These are phyloP conservation scores for Isoetes taiwanensis DNA, from an alignment of 75 land plant species.

Conservation along the genomic window DNA sequence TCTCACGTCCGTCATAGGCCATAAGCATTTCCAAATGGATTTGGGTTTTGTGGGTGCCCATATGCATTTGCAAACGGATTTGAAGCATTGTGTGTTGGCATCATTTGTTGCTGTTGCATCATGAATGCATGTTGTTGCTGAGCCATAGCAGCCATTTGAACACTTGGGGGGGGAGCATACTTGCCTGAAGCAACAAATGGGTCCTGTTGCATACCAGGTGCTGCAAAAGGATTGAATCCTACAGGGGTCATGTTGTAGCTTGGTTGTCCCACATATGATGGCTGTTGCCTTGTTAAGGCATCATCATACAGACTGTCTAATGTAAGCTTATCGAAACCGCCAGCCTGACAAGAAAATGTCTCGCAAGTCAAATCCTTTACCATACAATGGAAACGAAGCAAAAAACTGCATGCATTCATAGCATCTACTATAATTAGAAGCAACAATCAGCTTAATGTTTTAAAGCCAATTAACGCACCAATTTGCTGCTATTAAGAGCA, in stretches of 20 bases:
- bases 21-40: no score
- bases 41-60: no score
- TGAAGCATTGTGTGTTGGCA: slow-evolving; percentile 19
- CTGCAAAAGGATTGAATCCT: slow-evolving; percentile 49
- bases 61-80: no score
- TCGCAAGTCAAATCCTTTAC: no score
- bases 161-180: slow-evolving; percentile 66
- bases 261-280: slow-evolving; percentile 9
- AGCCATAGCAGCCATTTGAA: slow-evolving; percentile 78
- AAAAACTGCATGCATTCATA: no score
- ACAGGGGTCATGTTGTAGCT: slow-evolving; percentile 17
- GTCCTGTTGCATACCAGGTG: slow-evolving; percentile 32
- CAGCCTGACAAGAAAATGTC: slow-evolving; percentile 58
- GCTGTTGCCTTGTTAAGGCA: slow-evolving; percentile 31
- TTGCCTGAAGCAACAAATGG: slow-evolving; percentile 63
- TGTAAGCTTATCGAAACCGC: slow-evolving; percentile 76
- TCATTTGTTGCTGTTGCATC: slow-evolving; percentile 60
- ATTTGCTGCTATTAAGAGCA: slow-evolving; percentile 43
- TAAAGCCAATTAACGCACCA: no score
- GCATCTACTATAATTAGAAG: no score
- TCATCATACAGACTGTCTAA: slow-evolving; percentile 92
- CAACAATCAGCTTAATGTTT: no score
- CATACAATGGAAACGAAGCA: no score
- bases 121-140: slow-evolving; percentile 76
- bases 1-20: no score